phyloP scores from a whole-genome alignment of 2,329 filamentous ascomycete genomes.

The Sodiomyces alkalinus region DNA sequence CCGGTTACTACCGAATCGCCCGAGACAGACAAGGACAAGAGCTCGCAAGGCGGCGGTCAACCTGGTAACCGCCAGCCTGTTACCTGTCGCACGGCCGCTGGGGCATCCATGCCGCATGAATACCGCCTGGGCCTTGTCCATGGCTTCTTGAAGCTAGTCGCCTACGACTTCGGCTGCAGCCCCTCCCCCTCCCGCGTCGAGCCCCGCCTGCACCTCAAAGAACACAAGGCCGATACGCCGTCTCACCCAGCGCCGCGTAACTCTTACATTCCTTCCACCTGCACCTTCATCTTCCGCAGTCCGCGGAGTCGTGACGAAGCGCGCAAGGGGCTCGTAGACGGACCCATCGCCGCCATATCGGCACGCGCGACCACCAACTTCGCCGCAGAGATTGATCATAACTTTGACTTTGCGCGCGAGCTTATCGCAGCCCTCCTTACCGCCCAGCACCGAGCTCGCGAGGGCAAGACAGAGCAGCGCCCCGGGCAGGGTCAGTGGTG shows the following conservation, averaged over 20 bases:
- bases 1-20: slow-evolving; percentile 2
- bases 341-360: slow-evolving; percentile 45
- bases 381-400: slow-evolving; percentile 37
- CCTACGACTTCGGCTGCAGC: slow-evolving; percentile 52
- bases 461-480: slow-evolving; percentile 38
- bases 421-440: slow-evolving; percentile 44
- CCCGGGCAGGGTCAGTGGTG: slow-evolving; percentile 48
- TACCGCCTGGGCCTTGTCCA: slow-evolving; percentile 40
- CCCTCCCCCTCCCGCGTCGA: slow-evolving; percentile 40
- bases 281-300: slow-evolving; percentile 44
- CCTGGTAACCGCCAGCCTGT: too few relatives aligned
- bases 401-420: slow-evolving; percentile 46
- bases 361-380: slow-evolving; percentile 41
- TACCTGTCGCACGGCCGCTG: slow-evolving; percentile 28
- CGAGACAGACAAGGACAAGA: slow-evolving; percentile 2
- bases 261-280: slow-evolving; percentile 43
- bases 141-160: slow-evolving; percentile 47
- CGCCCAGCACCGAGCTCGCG: slow-evolving; percentile 46
- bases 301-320: slow-evolving; percentile 45
- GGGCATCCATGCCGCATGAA: slow-evolving; percentile 41
- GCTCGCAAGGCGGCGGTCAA: too few relatives aligned
- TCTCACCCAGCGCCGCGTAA: slow-evolving; percentile 15
- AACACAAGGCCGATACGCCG: slow-evolving; percentile 10
- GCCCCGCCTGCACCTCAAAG: slow-evolving; percentile 39
- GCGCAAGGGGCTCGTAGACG: slow-evolving; percentile 43